Evolutionary conservation across 352 stramenopile genomes (phyloP).

Genomic region (Saprolegnia parasitica): DNA sequence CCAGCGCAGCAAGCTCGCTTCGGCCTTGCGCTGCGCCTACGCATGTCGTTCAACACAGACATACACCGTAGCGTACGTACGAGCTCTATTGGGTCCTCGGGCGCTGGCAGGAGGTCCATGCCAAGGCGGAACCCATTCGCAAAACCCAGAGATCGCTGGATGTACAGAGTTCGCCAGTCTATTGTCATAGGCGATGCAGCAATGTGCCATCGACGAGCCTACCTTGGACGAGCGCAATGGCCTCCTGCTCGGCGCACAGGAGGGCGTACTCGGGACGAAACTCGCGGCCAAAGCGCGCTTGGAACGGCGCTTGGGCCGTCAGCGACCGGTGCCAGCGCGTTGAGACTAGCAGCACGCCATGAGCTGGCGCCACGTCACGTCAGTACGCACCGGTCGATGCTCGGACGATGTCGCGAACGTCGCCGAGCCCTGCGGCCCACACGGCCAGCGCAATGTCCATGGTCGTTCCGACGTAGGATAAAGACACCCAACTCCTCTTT

Average conservation of each 20-base stretch:
- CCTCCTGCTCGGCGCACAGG: conserved; percentile 6
- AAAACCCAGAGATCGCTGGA: conserved; percentile 13
- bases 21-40: conserved; percentile 4
- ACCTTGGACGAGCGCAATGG: conserved; percentile 15
- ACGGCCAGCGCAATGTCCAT: conserved; percentile 27
- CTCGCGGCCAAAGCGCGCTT: conserved; percentile 5
- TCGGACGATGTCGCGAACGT: conserved; percentile 7
- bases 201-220: not conserved
- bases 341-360: conserved; percentile 7
- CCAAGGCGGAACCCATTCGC: conserved; percentile 13
- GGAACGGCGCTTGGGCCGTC: not conserved
- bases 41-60: not conserved
- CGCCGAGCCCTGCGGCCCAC: not conserved
- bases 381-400: not conserved
- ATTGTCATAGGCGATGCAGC: not conserved
- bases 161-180: conserved; percentile 21
- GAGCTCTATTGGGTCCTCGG: not conserved
- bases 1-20: conserved; percentile 21
- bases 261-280: conserved; percentile 6
- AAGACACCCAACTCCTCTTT: not conserved
- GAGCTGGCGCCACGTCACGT: not conserved
- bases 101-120: not conserved
- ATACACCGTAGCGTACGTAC: not conserved
- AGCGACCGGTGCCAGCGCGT: not conserved
- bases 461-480: not conserved